Base-by-base conservation (phyloP, 2,329 filamentous ascomycete genomes). In the Xylaria multiplex region DNA sequence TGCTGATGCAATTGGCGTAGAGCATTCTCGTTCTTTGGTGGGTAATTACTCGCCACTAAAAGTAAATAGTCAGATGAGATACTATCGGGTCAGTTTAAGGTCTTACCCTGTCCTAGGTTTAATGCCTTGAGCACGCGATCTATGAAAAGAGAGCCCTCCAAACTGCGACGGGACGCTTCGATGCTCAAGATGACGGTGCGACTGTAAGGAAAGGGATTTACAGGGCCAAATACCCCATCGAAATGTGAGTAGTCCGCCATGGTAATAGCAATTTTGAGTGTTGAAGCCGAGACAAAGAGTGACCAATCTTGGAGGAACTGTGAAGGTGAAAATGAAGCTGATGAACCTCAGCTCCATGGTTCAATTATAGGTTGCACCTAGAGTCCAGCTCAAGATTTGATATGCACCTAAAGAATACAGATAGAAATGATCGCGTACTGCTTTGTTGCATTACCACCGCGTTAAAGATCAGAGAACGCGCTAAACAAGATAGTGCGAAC, bases 91-190 rank as follows among this genome's bases (percentile, higher is more conserved):
- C 1, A 14, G 6, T 2, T 16, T 11, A 16, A 9, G 37, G n/a
- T 19, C 75, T 16, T 78, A 93, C 92, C 86, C 79, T 91, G 89
- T 71, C 85, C 84, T 64, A 96, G 86, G 32, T 90, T 88, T 32
- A 95, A 81, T 0, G 90, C 84, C 62, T 86, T 87, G 67, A 96
- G 81, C 46, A 96, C 87, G 60, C 91, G 88, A 77, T 96, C 93
- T 75, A 95, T 90, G 79, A 96, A 96, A 64, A 95, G 86, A 64
- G 85, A 82, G 71, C 91, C 90, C 67, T 90, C 88, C 22, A 93
- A 83, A 55, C 80, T 85, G 74, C 89, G 91, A 71, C 92, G 89
- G 74, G 87, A 87, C 35, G 83, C 80, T 65, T 90, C 84, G 61
- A 93, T 92, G 54, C 88, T 85, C 54, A 89, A 84, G 62, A 88